These are phyloP conservation scores for Thielaviopsis populi DNA, from an alignment of 2,329 filamentous ascomycete species.

Conservation along the genomic window DNA sequence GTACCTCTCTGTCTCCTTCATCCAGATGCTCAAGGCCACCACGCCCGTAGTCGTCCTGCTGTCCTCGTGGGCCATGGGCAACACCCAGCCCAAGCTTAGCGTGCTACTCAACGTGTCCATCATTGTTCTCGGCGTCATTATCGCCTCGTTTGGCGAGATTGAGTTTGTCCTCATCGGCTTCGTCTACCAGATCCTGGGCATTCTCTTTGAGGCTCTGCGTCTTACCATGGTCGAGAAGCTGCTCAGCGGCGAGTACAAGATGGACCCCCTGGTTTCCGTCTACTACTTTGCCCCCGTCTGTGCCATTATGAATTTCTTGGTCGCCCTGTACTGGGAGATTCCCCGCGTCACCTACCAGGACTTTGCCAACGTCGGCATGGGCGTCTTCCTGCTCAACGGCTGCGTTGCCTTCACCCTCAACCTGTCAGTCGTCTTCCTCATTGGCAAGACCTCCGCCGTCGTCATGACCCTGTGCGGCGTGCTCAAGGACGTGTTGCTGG, in stretches of 20 bases:
- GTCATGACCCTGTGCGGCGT: conserved; percentile 78
- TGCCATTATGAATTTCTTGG: conserved; percentile 62
- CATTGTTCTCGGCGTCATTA: conserved; percentile 87
- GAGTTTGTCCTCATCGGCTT: conserved; percentile 74
- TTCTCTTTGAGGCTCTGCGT: conserved; percentile 68
- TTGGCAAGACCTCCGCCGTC: conserved; percentile 75
- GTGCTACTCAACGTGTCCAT: conserved; percentile 84
- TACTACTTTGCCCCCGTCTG: conserved; percentile 85
- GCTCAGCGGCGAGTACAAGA: conserved; percentile 75
- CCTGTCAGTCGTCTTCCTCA: conserved; percentile 74
- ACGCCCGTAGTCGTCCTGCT: conserved; percentile 87
- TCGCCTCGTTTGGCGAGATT: conserved; percentile 91
- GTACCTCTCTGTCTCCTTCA: conserved; percentile 90
- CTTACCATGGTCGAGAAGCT: conserved; percentile 74
- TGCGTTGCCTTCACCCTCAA: conserved; percentile 68
- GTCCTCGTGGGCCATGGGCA: conserved; percentile 74
- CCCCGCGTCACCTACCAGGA: conserved; percentile 54
- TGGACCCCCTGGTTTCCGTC: conserved; percentile 76
- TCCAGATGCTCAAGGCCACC: conserved; percentile 99
- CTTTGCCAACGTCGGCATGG: conserved; percentile 56
- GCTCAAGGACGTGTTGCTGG: conserved; percentile 75
- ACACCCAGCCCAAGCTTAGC: conserved; percentile 69
- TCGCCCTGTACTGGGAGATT: conserved; percentile 60
- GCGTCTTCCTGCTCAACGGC: conserved; percentile 61
- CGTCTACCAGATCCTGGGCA: conserved; percentile 62